These are phyloP conservation scores for Solanum clarkiae DNA, from an alignment of 257 asterid species.

Conservation along the genomic window DNA sequence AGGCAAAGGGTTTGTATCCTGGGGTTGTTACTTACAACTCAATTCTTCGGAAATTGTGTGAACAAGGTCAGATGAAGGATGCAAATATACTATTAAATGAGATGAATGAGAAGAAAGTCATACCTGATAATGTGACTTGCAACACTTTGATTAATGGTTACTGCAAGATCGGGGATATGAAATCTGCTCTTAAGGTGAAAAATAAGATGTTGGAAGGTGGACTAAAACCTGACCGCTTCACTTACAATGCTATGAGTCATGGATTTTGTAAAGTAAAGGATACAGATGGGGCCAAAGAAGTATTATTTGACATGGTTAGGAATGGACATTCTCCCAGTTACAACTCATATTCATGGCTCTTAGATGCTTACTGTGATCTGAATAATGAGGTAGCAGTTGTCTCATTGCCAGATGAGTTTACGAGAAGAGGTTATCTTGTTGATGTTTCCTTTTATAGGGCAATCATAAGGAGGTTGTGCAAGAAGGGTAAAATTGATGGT, in stretches of 20 bases:
- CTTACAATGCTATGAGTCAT: conserved; percentile 69
- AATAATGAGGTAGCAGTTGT: conserved; percentile 40
- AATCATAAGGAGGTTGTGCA: conserved; percentile 54
- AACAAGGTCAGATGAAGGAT: conserved; percentile 59
- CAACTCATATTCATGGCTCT: conserved; percentile 58
- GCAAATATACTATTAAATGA: conserved; percentile 54
- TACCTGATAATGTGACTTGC: conserved; percentile 67
- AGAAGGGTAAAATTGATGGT: conserved; percentile 46
- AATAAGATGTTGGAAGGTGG: conserved; percentile 73
- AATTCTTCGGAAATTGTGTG: conserved; percentile 66
- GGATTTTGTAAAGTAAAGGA: conserved; percentile 64
- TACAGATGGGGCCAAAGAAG: conserved; percentile 42
- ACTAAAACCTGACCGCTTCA: conserved; percentile 55
- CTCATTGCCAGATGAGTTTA: conserved; percentile 52
- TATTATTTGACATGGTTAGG: conserved; percentile 43
- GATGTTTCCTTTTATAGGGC: conserved; percentile 69
- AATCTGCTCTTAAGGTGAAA: conserved; percentile 54
- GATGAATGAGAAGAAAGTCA: conserved; percentile 53
- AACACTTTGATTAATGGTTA: conserved; percentile 85
- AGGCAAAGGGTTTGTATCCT: conserved; percentile 51
- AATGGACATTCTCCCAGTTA: conserved; percentile 55
- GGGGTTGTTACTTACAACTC: conserved; percentile 74
- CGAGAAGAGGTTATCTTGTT: conserved; percentile 36
- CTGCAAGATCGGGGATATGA: conserved; percentile 76
- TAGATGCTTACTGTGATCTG: conserved; percentile 40